phyloP scores from a whole-genome alignment of 352 stramenopile species.

The Phytophthora crassamura region DNA sequence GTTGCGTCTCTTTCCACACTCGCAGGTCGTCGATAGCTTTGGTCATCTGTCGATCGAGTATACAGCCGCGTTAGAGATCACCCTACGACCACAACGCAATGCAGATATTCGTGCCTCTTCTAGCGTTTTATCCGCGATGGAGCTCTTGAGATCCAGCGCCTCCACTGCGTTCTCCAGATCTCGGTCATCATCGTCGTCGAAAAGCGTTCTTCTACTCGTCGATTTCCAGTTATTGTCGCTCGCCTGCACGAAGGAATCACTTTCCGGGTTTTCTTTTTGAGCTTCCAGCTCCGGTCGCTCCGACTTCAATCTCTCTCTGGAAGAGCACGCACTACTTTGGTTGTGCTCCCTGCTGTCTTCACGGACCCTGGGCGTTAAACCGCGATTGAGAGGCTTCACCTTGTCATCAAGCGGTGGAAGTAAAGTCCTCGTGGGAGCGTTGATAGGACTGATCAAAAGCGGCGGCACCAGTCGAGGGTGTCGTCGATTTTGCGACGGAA shows the following conservation, averaged over 20 bases:
- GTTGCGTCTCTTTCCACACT: slow-evolving; percentile 46
- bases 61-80: neutral
- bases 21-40: slow-evolving; percentile 48
- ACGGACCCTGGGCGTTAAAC: neutral
- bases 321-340: slow-evolving; percentile 9
- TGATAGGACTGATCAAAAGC: slow-evolving; percentile 55
- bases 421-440: neutral
- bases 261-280: slow-evolving; percentile 21
- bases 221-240: slow-evolving; percentile 21
- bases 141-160: slow-evolving; percentile 38
- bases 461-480: slow-evolving; percentile 50
- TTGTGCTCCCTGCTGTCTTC: slow-evolving; percentile 1
- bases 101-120: slow-evolving; percentile 36
- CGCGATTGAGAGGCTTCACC: neutral
- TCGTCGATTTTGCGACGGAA: slow-evolving; percentile 56
- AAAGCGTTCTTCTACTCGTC: slow-evolving; percentile 16
- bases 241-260: neutral
- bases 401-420: slow-evolving; percentile 13
- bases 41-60: slow-evolving; percentile 42
- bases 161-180: slow-evolving; percentile 51
- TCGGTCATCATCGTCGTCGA: slow-evolving; percentile 45
- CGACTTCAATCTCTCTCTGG: neutral
- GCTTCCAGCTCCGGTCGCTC: neutral
- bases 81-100: neutral
- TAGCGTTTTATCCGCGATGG: slow-evolving; percentile 43